Percentiles rank a stretch among this genome's conserved stretches.
phyloP scores from a whole-genome alignment of 2,329 filamentous ascomycete genomes.

The Immersiporthe knoxdaviesiana region DNA sequence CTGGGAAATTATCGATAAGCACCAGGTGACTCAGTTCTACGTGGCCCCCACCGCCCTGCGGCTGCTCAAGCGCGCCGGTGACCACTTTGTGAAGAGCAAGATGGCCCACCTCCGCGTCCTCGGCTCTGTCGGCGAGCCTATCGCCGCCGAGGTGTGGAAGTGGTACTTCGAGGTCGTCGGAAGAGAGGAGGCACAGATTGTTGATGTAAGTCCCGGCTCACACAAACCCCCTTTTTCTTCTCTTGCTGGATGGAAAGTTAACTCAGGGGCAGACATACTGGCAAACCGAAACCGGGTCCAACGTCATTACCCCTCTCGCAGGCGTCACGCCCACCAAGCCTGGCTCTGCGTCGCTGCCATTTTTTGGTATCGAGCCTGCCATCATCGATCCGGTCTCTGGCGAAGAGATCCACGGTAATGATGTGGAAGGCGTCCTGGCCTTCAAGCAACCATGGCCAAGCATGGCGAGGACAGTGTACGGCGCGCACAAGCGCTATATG shows the following conservation, averaged over 20 bases:
- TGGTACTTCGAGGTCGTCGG: constrained; percentile 98
- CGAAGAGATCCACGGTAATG: constrained; percentile 90
- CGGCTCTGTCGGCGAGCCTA: constrained; percentile 95
- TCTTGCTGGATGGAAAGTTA: constrained; percentile 14
- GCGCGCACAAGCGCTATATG: constrained; percentile 97
- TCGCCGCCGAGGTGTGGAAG: constrained; percentile 98
- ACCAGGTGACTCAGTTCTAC: constrained; percentile 97
- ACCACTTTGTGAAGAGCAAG: constrained; percentile 85
- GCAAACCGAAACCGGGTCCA: constrained; percentile 98
- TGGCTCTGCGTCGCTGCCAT: constrained; percentile 91
- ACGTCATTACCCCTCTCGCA: constrained; percentile 91
- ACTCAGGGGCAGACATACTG: constrained; percentile 79
- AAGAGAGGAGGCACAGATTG: constrained; percentile 88
- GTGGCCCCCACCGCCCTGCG: constrained; percentile 93
- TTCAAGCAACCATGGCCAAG: constrained; percentile 99
- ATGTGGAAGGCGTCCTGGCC: constrained; percentile 93
- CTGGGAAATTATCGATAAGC: constrained; percentile 97
- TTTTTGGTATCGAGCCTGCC: constrained; percentile 97
- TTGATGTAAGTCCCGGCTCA: constrained; percentile 71
- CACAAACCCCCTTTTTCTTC: not conserved
- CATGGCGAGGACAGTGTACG: constrained; percentile 98
- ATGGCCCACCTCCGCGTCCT: constrained; percentile 90
- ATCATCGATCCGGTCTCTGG: constrained; percentile 97
- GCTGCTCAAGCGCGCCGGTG: constrained; percentile 90
- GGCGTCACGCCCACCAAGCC: constrained; percentile 97